Base-by-base conservation (phyloP, 2,329 filamentous ascomycete species). In the Scedosporium boydii region DNA sequence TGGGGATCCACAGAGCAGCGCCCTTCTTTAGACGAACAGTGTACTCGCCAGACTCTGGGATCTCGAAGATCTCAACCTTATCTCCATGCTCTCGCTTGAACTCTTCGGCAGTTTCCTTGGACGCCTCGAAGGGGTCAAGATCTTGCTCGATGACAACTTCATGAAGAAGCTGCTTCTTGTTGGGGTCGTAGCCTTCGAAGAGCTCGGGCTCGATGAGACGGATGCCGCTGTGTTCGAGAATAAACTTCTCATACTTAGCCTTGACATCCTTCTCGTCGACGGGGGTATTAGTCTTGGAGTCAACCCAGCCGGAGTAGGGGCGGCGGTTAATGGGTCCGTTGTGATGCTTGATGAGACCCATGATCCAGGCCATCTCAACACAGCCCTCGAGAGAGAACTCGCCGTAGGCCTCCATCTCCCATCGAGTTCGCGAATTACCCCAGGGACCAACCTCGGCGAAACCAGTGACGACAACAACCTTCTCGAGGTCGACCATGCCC, bases 361-460 rank as follows among this genome's bases (percentile, higher is more conserved):
- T 99, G 76, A 99, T 91, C 95, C 95, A 99, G 38, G 95, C 93
- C 95, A 99, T 99, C 77, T 99, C 95, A 64, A 99, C 89, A 71
- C 95, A 98, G 34, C 95, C 95, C 76, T 99, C 96, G 14, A 99
- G 85, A 7, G 95, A 98, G 80, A 99, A 99, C 72, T 96, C 85
- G 72, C 95, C 95, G 68, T 93, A 87, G 1, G 95, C 93, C 76
- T 99, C 95, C 93, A 99, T 99, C 80, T 99, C 95, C 95, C 95
- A 99, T 65, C 95, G 87, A 56, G 95, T 99, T 70, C 95, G 87
- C 2, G 95, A 93, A 81, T 98, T 99, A 81, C 95, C 95, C 96
- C 95, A 99, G 6, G 95, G 95, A 58, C 95, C 93, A 65, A 97
- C 87, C 75, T 99, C 95, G 62, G 95, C 86, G 72, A 99, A 99